Base-by-base conservation (phyloP, 208 protist species). In the Wallacemonas sp. region DNA sequence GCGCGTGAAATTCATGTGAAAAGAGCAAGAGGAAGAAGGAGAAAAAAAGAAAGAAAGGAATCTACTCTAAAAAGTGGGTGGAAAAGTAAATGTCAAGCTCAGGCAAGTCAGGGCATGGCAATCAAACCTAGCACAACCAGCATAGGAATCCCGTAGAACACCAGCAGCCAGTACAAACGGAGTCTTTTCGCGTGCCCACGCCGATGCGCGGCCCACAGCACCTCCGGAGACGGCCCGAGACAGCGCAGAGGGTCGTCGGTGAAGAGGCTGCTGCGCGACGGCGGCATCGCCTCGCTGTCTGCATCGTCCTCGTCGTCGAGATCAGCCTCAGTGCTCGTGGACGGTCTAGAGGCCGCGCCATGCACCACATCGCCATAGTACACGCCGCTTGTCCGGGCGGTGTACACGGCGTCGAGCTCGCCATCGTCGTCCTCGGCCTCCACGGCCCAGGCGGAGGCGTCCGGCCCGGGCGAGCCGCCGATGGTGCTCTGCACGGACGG, bases 281-380 rank as follows among this genome's bases (percentile, higher is more conserved):
- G 38, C 32, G 3, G 57, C 20, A 16, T 2, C 38, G 3, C 38
- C 12, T 55, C 48, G 26, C 25, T 55, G 23, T 55, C 48, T 33
- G 12, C 44, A 22, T 50, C 44, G 44, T 22, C 16, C 44, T 12
- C 44, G n/a, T 25, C 22, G 44, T 22, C n/a, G 16, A 26, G 44
- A 8, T 10, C 7, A 26, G 44, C n/a, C 5, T 7, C 11, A 8
- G 20, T 33, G 26, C 29, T n/a, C 25, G 26, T 57, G 5, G 49
- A 26, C 10, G 5, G 49, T 14, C 25, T 16, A 12, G 25, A 16
- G 11, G 28, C 25, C 8, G 65, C 48, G 28, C 65, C 42, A 33
- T 57, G 72, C 48, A 79, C 61, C 38, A 81, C 25, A 33, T 68
- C 61, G 14, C 82, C 82, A 57, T 89, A 89, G 64, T 79, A 86